These are phyloP conservation scores for Aspergillus avenaceus DNA, from an alignment of 495 filamentous ascomycete species.

Conservation along the genomic window DNA sequence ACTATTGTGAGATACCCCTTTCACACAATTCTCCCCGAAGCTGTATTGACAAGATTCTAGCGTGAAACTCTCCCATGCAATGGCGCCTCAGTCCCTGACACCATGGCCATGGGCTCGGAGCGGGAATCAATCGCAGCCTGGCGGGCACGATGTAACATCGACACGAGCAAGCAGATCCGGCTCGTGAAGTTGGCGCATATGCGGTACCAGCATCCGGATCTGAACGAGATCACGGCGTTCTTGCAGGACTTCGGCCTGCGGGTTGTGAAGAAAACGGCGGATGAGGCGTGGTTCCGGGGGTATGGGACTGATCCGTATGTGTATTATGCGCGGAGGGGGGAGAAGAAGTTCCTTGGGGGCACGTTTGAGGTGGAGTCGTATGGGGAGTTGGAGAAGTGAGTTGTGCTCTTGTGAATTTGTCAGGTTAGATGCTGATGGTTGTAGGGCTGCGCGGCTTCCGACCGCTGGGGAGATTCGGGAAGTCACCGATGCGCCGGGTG, in stretches of 20 bases:
- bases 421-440: not conserved
- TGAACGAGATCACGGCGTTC: conserved; percentile 39
- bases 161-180: conserved; percentile 32
- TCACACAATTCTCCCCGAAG: not conserved
- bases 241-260: conserved; percentile 54
- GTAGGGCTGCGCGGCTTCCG: conserved; percentile 11
- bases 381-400: conserved; percentile 44
- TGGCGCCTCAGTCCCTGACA: not conserved
- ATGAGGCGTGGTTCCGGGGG: conserved; percentile 53
- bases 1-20: not conserved
- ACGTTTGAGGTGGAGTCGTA: conserved; percentile 52
- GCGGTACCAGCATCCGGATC: conserved; percentile 48
- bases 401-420: not conserved
- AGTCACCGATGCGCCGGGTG: conserved; percentile 20
- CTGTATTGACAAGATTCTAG: not conserved
- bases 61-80: not conserved
- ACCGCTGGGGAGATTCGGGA: conserved; percentile 6
- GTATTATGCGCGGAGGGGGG: conserved; percentile 42
- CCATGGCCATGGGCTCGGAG: not conserved
- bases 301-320: conserved; percentile 57
- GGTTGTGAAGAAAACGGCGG: conserved; percentile 35
- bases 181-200: conserved; percentile 42
- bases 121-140: not conserved
- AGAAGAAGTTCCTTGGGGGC: conserved; percentile 50
- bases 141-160: conserved; percentile 17